Evolutionary conservation across 75 land plant genomes (phyloP), one percentile per base, ranked within the genome.

Genomic region (Isoetes taiwanensis): DNA sequence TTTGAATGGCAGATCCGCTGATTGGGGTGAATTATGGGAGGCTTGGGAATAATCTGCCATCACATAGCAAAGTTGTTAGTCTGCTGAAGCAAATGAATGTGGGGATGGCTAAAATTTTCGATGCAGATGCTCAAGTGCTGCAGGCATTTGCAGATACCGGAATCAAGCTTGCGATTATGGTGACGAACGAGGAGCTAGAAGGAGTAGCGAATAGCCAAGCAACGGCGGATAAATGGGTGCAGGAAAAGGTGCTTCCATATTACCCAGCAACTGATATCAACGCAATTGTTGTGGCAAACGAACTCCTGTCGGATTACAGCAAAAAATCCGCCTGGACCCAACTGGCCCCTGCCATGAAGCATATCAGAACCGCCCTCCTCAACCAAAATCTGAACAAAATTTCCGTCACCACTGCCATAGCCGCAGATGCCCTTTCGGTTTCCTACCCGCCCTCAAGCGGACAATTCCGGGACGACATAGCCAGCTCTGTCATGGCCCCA

Each of bases 341-440:
- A 8, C 50, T 46, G 25, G 50, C 25, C 50, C 50, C 50, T 5
- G 50, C 50, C 16, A 46, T 46, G 50, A 23, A 46, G 50, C 16
- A 46, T 23, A 46, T 46, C 4, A 19, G 4, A 16, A n/a, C 19
- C 12, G 5, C 50, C 19, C 50, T 46, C 6, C 50, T 19, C 21
- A n/a, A 16, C n/a, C 16, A 46, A 16, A 46, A 46, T 19, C 50
- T 46, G 5, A 8, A 16, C 21, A 46, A 46, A 16, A 46, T 46
- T 23, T 3, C 16, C 12, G 50, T 46, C 50, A 46, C 21, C 50
- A 46, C 50, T 19, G 25, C 50, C 8, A 5, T 46, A 6, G 50
- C 50, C 21, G 4, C n/a, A 16, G 50, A 46, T 23, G 50, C 19
- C 5, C 50, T 46, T 8, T 46, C 50, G 25, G 23, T 23, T 6